These are phyloP conservation scores for Paramecium caudatum DNA, from an alignment of 73 alveolate genomes.

Conservation along the genomic window DNA sequence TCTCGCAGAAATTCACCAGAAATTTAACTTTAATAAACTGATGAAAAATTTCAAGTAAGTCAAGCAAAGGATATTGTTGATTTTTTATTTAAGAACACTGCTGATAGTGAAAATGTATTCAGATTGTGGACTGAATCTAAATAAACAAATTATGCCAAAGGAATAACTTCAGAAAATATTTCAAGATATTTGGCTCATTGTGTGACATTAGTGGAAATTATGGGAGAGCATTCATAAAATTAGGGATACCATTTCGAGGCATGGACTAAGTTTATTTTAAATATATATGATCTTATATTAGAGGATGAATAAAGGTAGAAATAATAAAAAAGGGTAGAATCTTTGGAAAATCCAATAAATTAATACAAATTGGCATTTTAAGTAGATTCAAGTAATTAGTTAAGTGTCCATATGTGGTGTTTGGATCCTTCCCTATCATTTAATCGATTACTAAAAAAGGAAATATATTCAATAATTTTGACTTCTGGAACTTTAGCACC, in stretches of 20 bases:
- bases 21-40: not conserved
- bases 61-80: constrained; percentile 1
- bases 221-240: not conserved
- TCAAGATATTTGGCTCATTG: not conserved
- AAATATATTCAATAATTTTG: constrained; percentile 79
- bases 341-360: not conserved
- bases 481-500: constrained; percentile 98
- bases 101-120: constrained; percentile 31
- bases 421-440: constrained; percentile 96
- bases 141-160: constrained; percentile 31
- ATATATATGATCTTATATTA: not conserved
- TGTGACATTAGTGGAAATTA: not conserved
- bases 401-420: constrained; percentile 91
- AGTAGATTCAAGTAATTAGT: not conserved
- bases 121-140: constrained; percentile 2
- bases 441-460: constrained; percentile 80
- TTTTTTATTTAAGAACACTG: not conserved
- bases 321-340: not conserved
- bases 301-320: not conserved
- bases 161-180: constrained; percentile 19
- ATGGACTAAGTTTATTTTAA: constrained; percentile 20
- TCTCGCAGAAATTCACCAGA: not conserved
- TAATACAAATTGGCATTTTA: not conserved
- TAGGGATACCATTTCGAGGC: constrained; percentile 30
- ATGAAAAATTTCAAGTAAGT: not conserved